Conservation (phyloP, 305 asterid species). For the Galium porrigens region DNA sequence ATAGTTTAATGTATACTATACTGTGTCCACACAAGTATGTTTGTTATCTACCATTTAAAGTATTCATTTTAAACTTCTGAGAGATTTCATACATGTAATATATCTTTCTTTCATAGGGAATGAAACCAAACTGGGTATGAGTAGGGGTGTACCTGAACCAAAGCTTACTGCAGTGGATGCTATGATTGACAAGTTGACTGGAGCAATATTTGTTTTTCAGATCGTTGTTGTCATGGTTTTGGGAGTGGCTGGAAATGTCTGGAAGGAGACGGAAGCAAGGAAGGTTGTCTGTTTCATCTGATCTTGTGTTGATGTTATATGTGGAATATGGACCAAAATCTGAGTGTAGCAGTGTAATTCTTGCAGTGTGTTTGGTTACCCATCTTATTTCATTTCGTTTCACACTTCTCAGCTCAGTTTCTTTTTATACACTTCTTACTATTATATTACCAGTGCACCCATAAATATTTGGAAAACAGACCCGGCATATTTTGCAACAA, state of each 20-base stretch:
- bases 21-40: neutral
- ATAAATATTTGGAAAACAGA: neutral
- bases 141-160: conserved; percentile 96
- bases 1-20: no score
- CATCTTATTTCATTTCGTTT: neutral
- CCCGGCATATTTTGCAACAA: neutral
- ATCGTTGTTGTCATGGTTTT: conserved; percentile 84
- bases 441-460: neutral
- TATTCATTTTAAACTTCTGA: neutral
- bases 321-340: conserved; percentile 5
- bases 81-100: neutral
- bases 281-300: conserved; percentile 35
- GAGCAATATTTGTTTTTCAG: conserved; percentile 91
- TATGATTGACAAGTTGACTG: conserved; percentile 96
- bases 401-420: neutral
- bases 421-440: neutral
- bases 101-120: conserved; percentile 41
- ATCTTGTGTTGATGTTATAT: neutral
- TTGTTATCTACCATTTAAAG: neutral
- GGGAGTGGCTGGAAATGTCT: conserved; percentile 88
- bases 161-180: conserved; percentile 98
- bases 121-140: conserved; percentile 96
- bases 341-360: neutral
- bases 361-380: neutral
- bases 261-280: conserved; percentile 96